These are phyloP conservation scores for Saccharomycopsis hybrid DNA, from an alignment of 1,139 yeast species.

Conservation along the genomic window DNA sequence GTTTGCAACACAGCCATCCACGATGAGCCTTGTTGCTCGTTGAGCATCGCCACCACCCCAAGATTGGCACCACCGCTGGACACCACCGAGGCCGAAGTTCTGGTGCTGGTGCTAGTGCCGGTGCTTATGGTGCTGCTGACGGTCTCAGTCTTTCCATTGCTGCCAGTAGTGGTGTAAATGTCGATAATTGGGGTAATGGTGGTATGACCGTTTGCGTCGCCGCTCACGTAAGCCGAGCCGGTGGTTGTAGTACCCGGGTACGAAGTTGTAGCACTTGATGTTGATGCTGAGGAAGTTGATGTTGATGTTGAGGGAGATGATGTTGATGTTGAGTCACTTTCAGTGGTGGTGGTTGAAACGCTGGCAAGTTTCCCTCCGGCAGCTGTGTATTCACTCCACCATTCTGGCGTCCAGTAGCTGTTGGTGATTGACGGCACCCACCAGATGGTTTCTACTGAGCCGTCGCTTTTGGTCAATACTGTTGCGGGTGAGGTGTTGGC, in stretches of 20 bases:
- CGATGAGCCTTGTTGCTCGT: no score
- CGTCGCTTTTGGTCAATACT: conserved; percentile 16
- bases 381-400: conserved; percentile 21
- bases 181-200: conserved; percentile 19
- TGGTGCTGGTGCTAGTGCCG: conserved; percentile 8
- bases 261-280: conserved; percentile 2
- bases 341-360: conserved; percentile 4
- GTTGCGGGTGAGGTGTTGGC: conserved; percentile 17
- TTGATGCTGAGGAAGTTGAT: conserved; percentile 10
- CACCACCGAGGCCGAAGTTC: conserved; percentile 8
- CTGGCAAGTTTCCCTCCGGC: conserved; percentile 19
- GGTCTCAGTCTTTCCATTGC: conserved; percentile 9
- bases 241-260: conserved; percentile 17
- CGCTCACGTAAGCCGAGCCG: conserved; percentile 10
- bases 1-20: no score
- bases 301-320: conserved; percentile 1
- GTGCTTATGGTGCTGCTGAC: conserved; percentile 13
- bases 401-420: conserved; percentile 19
- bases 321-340: background rate
- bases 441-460: conserved; percentile 20
- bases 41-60: no score
- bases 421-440: conserved; percentile 20
- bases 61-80: no score
- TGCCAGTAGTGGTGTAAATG: conserved; percentile 17
- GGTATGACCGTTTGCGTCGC: conserved; percentile 12